phyloP scores from a whole-genome alignment of 768 basidiomycete genomes.

The Lepiota brunneoincarnata region DNA sequence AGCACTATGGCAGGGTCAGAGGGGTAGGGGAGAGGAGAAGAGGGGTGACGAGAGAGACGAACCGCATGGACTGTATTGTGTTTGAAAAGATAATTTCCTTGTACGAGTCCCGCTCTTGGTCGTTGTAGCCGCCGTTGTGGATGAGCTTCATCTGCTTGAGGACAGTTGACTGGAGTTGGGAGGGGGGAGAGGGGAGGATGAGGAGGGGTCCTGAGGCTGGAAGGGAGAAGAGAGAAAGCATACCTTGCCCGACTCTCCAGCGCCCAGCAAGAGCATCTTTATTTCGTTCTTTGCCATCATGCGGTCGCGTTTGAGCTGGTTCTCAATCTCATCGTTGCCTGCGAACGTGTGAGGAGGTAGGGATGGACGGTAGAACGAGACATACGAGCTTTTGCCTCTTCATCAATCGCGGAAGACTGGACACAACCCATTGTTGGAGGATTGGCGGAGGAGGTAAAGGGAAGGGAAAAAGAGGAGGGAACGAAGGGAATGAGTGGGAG shows the following conservation, averaged over 20 bases:
- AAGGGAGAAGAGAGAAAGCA: slow-evolving; percentile 14
- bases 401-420: slow-evolving; percentile 67
- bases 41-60: slow-evolving; percentile 20
- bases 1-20: slow-evolving; percentile 43
- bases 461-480: slow-evolving; percentile 6
- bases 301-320: slow-evolving; percentile 84
- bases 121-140: slow-evolving; percentile 87
- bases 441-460: background rate
- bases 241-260: slow-evolving; percentile 96
- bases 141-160: slow-evolving; percentile 98
- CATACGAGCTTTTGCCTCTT: slow-evolving; percentile 82
- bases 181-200: background rate
- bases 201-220: background rate
- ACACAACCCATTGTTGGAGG: slow-evolving; percentile 63
- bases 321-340: slow-evolving; percentile 95
- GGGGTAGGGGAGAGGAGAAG: background rate
- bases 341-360: background rate
- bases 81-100: slow-evolving; percentile 95
- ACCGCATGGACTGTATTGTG: slow-evolving; percentile 95
- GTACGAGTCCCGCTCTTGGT: slow-evolving; percentile 87
- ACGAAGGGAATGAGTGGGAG: background rate
- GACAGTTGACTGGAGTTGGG: slow-evolving; percentile 66
- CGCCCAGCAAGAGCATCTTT: slow-evolving; percentile 94
- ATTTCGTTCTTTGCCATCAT: slow-evolving; percentile 92
- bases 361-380: slow-evolving; percentile 19